phyloP scores from a whole-genome alignment of 1,284 basidiomycete species.

The Sanghuangporus sanghuang region DNA sequence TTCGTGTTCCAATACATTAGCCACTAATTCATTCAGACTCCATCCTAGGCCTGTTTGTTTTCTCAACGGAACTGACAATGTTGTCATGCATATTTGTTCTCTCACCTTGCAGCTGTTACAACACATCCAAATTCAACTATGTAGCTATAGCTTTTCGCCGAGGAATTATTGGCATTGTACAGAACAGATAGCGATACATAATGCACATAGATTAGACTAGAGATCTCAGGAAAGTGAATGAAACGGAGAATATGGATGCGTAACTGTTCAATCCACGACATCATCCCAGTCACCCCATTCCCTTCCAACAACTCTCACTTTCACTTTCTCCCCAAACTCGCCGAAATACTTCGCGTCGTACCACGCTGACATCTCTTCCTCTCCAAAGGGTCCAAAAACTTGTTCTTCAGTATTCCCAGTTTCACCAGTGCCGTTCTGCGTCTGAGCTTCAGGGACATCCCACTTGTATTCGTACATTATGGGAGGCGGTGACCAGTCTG shows the following conservation, averaged over 20 bases:
- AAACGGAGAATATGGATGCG: neutral
- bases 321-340: slow-evolving; percentile 62
- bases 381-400: slow-evolving; percentile 71
- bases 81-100: neutral
- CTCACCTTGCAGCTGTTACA: neutral
- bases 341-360: slow-evolving; percentile 75
- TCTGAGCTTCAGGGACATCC: slow-evolving; percentile 48
- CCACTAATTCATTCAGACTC: slow-evolving; percentile 36
- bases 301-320: slow-evolving; percentile 51
- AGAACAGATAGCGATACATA: slow-evolving; percentile 1
- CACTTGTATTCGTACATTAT: slow-evolving; percentile 76
- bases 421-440: slow-evolving; percentile 29
- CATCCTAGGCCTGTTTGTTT: neutral
- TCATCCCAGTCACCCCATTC: slow-evolving; percentile 74
- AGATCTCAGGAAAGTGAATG: neutral
- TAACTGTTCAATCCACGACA: slow-evolving; percentile 11
- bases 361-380: slow-evolving; percentile 74
- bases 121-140: neutral
- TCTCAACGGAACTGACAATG: neutral
- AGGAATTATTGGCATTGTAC: neutral
- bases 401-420: slow-evolving; percentile 26
- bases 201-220: neutral
- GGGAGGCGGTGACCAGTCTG: slow-evolving; percentile 71
- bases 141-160: slow-evolving; percentile 8
- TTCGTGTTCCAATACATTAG: slow-evolving; percentile 93